Percentiles rank a stretch among this genome's conserved stretches.
Conservation (phyloP, 2,329 filamentous ascomycete species). For the Neophaeococcomyces mojaviensis region DNA sequence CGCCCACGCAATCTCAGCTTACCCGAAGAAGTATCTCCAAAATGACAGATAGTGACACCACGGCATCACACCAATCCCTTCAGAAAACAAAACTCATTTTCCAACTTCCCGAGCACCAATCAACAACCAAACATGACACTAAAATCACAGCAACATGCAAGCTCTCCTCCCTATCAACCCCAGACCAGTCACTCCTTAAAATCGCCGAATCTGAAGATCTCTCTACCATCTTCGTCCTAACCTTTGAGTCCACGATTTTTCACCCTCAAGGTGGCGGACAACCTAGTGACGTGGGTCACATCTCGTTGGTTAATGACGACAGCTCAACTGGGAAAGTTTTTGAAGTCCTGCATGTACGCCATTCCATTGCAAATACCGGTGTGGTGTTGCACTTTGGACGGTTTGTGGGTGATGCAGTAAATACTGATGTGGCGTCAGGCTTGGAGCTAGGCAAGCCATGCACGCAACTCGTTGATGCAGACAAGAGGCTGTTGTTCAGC, state of each 20-base stretch:
- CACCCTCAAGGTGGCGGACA: slow-evolving; percentile 69
- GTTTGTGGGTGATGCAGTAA: slow-evolving; percentile 33
- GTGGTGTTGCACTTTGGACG: slow-evolving; percentile 60
- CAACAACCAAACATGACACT: slow-evolving; percentile 38
- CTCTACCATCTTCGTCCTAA: slow-evolving; percentile 36
- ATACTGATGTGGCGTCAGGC: background rate
- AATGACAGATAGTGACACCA: too few species aligned
- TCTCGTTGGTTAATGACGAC: slow-evolving; percentile 29
- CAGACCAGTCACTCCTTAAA: slow-evolving; percentile 53
- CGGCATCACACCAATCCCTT: background rate
- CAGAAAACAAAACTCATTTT: slow-evolving; percentile 28
- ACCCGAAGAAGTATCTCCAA: too few species aligned
- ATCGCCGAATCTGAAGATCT: slow-evolving; percentile 43
- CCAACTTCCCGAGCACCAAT: slow-evolving; percentile 35
- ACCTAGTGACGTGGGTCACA: slow-evolving; percentile 58
- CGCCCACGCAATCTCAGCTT: too few species aligned
- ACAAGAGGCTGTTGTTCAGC: slow-evolving; percentile 57
- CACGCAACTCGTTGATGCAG: slow-evolving; percentile 52
- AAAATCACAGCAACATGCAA: slow-evolving; percentile 38
- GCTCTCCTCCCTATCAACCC: slow-evolving; percentile 44
- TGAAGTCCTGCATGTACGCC: slow-evolving; percentile 51
- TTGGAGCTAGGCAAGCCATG: background rate
- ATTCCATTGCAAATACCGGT: slow-evolving; percentile 42
- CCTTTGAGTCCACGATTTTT: slow-evolving; percentile 62
- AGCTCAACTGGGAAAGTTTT: slow-evolving; percentile 28